Evolutionary conservation across 2,329 filamentous ascomycete genomes (phyloP).

Genomic region (Aspergillus cejpii): DNA sequence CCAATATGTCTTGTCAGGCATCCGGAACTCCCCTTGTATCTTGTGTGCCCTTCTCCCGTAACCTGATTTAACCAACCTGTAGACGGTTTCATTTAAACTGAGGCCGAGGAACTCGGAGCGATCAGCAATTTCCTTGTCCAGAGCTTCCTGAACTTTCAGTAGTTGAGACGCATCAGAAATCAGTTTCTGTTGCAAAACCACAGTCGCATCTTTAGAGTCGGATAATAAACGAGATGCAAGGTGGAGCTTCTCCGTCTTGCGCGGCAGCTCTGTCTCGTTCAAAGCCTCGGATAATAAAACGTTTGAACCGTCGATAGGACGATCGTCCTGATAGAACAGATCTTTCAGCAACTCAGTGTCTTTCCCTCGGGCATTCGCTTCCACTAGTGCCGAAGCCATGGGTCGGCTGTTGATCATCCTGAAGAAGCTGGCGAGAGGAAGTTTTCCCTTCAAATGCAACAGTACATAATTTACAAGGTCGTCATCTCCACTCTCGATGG

Average conservation of each 20-base stretch:
- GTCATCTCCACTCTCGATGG: slow-evolving; percentile 89
- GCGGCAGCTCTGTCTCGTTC: slow-evolving; percentile 60
- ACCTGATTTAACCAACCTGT: slow-evolving; percentile 73
- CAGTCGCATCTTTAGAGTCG: slow-evolving; percentile 69
- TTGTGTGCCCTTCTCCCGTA: slow-evolving; percentile 81
- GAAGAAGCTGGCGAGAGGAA: slow-evolving; percentile 88
- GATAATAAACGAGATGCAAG: slow-evolving; percentile 73
- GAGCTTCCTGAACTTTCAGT: slow-evolving; percentile 74
- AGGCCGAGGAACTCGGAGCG: slow-evolving; percentile 64
- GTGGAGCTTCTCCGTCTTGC: slow-evolving; percentile 77
- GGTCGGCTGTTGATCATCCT: slow-evolving; percentile 79
- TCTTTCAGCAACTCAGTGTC: slow-evolving; percentile 83
- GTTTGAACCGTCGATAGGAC: slow-evolving; percentile 77
- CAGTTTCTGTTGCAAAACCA: slow-evolving; percentile 60
- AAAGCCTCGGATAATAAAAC: slow-evolving; percentile 82
- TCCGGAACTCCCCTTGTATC: slow-evolving; percentile 84
- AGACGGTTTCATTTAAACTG: slow-evolving; percentile 85
- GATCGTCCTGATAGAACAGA: slow-evolving; percentile 94
- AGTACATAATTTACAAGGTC: slow-evolving; percentile 89
- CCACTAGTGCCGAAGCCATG: slow-evolving; percentile 80
- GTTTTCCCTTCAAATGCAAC: slow-evolving; percentile 78
- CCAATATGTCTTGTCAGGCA: slow-evolving; percentile 82
- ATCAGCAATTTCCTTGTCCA: slow-evolving; percentile 73
- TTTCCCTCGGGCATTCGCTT: slow-evolving; percentile 71
- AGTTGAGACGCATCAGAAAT: slow-evolving; percentile 75